Conservation (phyloP, 2,329 filamentous ascomycete species). For the Fusarium penzigii region DNA sequence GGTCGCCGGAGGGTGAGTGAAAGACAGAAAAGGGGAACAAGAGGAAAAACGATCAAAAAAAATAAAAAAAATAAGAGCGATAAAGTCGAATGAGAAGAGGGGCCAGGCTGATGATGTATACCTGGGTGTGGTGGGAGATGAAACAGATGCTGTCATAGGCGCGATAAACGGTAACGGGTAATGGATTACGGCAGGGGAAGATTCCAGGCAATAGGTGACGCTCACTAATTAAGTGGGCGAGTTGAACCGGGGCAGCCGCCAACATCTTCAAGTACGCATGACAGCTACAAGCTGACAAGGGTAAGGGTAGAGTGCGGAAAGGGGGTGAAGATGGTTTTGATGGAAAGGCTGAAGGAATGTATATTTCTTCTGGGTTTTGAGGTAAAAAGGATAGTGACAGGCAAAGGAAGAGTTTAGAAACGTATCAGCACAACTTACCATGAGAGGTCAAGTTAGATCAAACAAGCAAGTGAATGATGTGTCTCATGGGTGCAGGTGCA, state of each 20-base stretch:
- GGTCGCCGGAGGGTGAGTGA: not conserved
- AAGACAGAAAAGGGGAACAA: not conserved
- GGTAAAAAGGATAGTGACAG: no score
- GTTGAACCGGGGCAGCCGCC: not conserved
- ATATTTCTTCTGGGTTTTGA: no score
- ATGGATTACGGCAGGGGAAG: not conserved
- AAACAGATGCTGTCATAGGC: not conserved
- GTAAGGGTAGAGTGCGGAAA: not conserved
- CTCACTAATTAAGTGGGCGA: not conserved
- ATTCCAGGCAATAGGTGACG: not conserved
- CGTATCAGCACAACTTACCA: no score
- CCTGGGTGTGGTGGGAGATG: not conserved
- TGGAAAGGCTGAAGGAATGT: not conserved
- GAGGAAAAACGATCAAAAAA: no score
- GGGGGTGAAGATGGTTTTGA: not conserved
- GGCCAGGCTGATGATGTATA: not conserved
- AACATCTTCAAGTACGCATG: not conserved
- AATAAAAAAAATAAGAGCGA: not conserved
- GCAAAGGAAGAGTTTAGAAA: no score
- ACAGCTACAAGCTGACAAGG: not conserved
- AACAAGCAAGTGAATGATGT: no score
- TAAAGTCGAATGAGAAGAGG: not conserved
- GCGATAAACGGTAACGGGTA: not conserved
- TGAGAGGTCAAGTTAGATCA: no score
- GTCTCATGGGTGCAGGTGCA: no score